Evolutionary conservation across 1,139 yeast species (phyloP).

Genomic region (Sugiyamaella grinbergsii): DNA sequence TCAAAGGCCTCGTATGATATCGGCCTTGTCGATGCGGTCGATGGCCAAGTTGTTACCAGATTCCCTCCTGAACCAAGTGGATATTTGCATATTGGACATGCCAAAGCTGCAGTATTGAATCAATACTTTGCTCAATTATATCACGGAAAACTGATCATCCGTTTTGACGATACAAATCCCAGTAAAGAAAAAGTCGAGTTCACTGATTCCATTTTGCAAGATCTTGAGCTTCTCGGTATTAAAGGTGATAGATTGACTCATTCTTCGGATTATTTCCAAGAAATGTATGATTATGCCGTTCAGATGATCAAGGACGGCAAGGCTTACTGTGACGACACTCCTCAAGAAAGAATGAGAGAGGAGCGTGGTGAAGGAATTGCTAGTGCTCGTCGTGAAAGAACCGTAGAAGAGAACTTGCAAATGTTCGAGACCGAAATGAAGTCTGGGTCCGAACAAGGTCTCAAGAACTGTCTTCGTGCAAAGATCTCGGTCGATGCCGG

Average conservation of each 20-base stretch:
- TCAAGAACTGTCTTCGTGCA: slow-evolving; percentile 89
- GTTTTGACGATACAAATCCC: slow-evolving; percentile 98
- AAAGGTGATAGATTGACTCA: slow-evolving; percentile 84
- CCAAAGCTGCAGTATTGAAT: slow-evolving; percentile 93
- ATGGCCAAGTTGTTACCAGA: slow-evolving; percentile 94
- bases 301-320: slow-evolving; percentile 89
- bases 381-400: slow-evolving; percentile 84
- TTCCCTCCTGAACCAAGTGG: slow-evolving; percentile 96
- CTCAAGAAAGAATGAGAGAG: slow-evolving; percentile 91
- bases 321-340: slow-evolving; percentile 96
- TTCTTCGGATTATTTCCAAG: slow-evolving; percentile 89
- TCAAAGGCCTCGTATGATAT: slow-evolving; percentile 82
- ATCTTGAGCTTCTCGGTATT: slow-evolving; percentile 82
- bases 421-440: slow-evolving; percentile 89
- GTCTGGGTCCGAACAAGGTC: slow-evolving; percentile 87
- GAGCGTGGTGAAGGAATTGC: slow-evolving; percentile 97
- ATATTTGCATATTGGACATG: slow-evolving; percentile 95
- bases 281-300: slow-evolving; percentile 83
- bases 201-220: slow-evolving; percentile 90
- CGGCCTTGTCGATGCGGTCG: slow-evolving; percentile 83
- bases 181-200: slow-evolving; percentile 90
- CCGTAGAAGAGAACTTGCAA: slow-evolving; percentile 84
- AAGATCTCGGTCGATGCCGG: slow-evolving; percentile 87
- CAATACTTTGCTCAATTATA: slow-evolving; percentile 93
- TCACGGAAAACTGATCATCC: slow-evolving; percentile 89